Evolutionary conservation across 1,139 yeast species (phyloP).

Genomic region (Suhomyces anneliseae): DNA sequence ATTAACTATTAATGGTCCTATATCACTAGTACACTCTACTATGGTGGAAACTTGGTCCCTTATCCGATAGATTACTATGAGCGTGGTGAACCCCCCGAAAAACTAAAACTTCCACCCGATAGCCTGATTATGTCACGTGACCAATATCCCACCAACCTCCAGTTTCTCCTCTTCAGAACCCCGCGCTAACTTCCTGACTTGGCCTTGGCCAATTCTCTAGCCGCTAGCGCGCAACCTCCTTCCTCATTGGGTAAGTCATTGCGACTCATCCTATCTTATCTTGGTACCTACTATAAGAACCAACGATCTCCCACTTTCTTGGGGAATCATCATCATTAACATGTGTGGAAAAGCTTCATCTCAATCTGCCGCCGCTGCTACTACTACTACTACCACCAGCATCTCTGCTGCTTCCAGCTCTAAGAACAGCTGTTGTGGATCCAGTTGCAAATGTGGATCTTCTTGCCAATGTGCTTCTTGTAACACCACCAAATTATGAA

Average conservation of each 20-base stretch:
- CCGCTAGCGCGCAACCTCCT: slow-evolving; percentile 1
- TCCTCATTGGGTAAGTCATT: background rate
- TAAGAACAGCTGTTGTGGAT: slow-evolving; percentile 32
- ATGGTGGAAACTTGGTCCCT: no score
- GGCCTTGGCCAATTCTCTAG: background rate
- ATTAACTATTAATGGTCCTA: no score
- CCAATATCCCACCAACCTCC: no score
- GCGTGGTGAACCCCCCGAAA: no score
- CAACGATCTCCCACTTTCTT: background rate
- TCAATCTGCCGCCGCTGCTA: slow-evolving; percentile 14
- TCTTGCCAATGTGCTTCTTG: slow-evolving; percentile 40
- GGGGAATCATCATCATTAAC: background rate
- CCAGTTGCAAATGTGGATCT: slow-evolving; percentile 46
- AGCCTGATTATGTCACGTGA: background rate
- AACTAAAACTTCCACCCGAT: no score
- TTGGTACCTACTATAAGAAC: slow-evolving; percentile 1
- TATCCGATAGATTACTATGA: no score
- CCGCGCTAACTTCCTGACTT: background rate
- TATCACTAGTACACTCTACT: no score
- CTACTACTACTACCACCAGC: slow-evolving; percentile 10
- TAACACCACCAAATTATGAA: slow-evolving; percentile 41
- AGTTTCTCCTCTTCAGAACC: background rate
- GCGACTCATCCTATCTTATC: slow-evolving; percentile 2
- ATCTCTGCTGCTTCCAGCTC: slow-evolving; percentile 2
- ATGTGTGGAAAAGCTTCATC: slow-evolving; percentile 28